A percentile compares a stretch with the other conserved stretches of the same genome.
Evolutionary conservation across 2,329 filamentous ascomycete species (phyloP).

Genomic region (Aspergillus unguis): DNA sequence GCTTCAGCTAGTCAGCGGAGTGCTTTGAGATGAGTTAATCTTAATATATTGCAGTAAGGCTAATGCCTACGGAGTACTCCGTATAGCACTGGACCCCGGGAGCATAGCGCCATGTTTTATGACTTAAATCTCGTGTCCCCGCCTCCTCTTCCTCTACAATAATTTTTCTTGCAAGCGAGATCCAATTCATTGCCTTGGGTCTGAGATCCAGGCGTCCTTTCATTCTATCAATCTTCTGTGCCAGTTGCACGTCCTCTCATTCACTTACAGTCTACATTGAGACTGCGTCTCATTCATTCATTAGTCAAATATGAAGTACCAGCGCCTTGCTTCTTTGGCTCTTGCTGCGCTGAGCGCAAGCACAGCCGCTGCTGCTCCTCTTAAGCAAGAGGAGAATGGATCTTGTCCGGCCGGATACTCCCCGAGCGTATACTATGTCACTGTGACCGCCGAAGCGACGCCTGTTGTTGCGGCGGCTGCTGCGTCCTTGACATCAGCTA

Average conservation of each 20-base stretch:
- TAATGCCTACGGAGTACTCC: neutral
- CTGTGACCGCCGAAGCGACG: constrained; percentile 21
- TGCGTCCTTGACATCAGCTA: neutral
- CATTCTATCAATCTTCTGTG: constrained; percentile 20
- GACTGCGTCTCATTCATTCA: constrained; percentile 5
- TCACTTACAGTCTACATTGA: constrained; percentile 6
- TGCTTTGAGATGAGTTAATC: constrained; percentile 13
- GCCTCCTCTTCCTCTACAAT: neutral
- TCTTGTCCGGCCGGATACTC: constrained; percentile 29
- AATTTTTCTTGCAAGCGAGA: constrained; percentile 23
- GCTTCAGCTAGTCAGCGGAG: neutral
- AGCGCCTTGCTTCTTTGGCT: constrained; percentile 21
- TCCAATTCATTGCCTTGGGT: constrained; percentile 20
- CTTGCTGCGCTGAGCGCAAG: constrained; percentile 24
- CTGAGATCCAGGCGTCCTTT: constrained; percentile 29
- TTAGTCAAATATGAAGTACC: constrained; percentile 26
- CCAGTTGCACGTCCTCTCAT: constrained; percentile 21
- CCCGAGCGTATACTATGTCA: constrained; percentile 26
- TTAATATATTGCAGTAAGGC: constrained; percentile 16
- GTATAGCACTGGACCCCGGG: no score
- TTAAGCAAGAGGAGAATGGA: constrained; percentile 12
- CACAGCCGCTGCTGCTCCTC: constrained; percentile 23
- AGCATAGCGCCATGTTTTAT: no score
- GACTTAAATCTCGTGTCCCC: neutral
- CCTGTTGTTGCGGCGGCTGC: constrained; percentile 14